Conservation (phyloP, 768 basidiomycete genomes). For the Tulasnella sp. region DNA sequence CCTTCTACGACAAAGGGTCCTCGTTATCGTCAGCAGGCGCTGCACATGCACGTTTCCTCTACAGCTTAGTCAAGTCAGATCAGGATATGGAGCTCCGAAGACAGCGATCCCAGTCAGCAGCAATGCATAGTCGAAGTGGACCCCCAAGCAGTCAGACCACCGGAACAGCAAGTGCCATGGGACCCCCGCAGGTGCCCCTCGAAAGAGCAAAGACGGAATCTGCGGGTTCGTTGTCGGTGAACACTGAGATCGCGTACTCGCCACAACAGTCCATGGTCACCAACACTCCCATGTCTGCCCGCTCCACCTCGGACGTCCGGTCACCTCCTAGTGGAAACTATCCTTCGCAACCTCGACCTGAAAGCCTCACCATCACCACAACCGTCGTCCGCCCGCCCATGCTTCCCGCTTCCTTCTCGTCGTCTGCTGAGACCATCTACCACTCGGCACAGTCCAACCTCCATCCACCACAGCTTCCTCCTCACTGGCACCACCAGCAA, state of each 20-base stretch:
- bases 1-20: slow-evolving; percentile 64
- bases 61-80: slow-evolving; percentile 57
- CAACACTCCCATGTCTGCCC: neutral
- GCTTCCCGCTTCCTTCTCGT: neutral
- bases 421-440: neutral
- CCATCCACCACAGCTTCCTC: no score
- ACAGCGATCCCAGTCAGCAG: neutral
- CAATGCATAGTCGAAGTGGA: neutral
- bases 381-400: slow-evolving; percentile 1
- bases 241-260: neutral
- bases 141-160: neutral
- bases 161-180: neutral
- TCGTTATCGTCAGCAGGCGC: slow-evolving; percentile 54
- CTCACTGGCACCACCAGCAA: no score
- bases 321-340: neutral
- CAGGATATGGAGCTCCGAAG: neutral
- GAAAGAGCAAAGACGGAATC: neutral
- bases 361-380: neutral
- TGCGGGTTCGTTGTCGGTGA: neutral
- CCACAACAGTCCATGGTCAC: neutral
- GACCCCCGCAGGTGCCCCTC: neutral
- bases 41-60: slow-evolving; percentile 72
- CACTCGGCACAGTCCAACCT: neutral
- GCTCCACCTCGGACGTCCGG: neutral
- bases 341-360: neutral